phyloP scores from a whole-genome alignment of 805 yeast species.

The Zygoascus bituminiphila region DNA sequence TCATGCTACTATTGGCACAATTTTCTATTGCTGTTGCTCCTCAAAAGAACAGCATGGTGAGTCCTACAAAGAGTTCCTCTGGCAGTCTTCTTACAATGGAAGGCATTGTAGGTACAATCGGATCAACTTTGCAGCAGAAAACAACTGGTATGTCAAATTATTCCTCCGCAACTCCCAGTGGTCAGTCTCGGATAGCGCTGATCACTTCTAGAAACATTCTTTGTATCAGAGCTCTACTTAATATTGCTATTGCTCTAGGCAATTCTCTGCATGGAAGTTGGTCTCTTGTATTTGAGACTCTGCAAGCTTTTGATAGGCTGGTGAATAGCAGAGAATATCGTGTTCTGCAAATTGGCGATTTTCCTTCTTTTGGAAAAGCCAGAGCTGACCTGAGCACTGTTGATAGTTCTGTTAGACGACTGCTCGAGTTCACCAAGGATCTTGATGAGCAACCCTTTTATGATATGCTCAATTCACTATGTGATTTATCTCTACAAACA shows the following conservation, averaged over 20 bases:
- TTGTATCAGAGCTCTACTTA: conserved; percentile 69
- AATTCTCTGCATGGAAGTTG: conserved; percentile 56
- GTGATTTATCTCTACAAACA: conserved; percentile 6
- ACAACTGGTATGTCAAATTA: conserved; percentile 1
- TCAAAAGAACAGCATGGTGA: conserved; percentile 1
- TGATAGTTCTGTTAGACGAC: conserved; percentile 47
- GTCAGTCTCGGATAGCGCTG: neutral
- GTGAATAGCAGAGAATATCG: conserved; percentile 12
- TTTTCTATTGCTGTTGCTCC: conserved; percentile 18
- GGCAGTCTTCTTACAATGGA: conserved; percentile 14
- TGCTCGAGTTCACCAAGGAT: conserved; percentile 52
- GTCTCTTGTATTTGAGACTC: conserved; percentile 50
- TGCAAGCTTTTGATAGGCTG: conserved; percentile 28
- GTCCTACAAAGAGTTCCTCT: neutral
- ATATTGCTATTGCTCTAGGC: conserved; percentile 76
- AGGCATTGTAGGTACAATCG: conserved; percentile 18
- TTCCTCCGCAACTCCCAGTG: neutral
- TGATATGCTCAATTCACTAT: conserved; percentile 36
- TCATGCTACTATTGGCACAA: conserved; percentile 29
- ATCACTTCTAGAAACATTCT: conserved; percentile 61
- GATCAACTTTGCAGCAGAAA: conserved; percentile 1
- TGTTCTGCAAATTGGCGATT: conserved; percentile 2
- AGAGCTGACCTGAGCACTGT: conserved; percentile 38
- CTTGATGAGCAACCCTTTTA: conserved; percentile 46
- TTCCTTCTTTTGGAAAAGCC: conserved; percentile 29